Conservation (phyloP, 768 basidiomycete genomes). For the Porphyrellus cyaneotinctus region DNA sequence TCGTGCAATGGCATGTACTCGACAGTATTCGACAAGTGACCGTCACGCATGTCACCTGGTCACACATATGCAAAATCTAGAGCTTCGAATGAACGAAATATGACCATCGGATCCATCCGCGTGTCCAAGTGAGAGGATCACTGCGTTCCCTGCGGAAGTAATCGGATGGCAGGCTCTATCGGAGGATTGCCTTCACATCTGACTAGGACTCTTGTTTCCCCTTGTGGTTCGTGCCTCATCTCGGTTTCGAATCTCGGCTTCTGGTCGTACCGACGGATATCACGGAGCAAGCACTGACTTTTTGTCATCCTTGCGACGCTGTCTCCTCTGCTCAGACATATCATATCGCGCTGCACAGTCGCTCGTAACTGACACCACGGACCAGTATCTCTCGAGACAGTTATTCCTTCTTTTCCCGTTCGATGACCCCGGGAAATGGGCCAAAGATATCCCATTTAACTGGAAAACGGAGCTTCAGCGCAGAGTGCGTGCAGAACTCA, state of each 20-base stretch:
- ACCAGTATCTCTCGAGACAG: slow-evolving; percentile 66
- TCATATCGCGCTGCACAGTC: slow-evolving; percentile 45
- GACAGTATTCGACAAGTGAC: background rate
- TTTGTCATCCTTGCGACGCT: slow-evolving; percentile 55
- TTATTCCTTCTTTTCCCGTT: slow-evolving; percentile 57
- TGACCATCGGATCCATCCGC: too few relatives aligned
- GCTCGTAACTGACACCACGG: slow-evolving; percentile 46
- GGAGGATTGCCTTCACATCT: too few relatives aligned
- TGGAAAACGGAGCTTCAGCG: slow-evolving; percentile 38
- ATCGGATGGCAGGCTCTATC: too few relatives aligned
- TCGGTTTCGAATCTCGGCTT: slow-evolving; percentile 10
- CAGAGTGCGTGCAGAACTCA: slow-evolving; percentile 40
- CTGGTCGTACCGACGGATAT: slow-evolving; percentile 47
- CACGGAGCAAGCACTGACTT: slow-evolving; percentile 51
- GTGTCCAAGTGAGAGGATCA: too few relatives aligned
- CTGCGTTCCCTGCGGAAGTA: too few relatives aligned
- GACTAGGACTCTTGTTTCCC: too few relatives aligned
- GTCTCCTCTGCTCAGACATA: slow-evolving; percentile 58
- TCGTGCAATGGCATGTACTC: background rate
- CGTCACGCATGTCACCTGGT: background rate
- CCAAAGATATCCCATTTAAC: slow-evolving; percentile 19
- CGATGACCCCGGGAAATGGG: slow-evolving; percentile 56
- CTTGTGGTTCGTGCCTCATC: background rate
- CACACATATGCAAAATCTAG: background rate
- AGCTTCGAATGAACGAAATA: too few relatives aligned